Conservation (phyloP, 2,329 filamentous ascomycete genomes). For the Aspergillus unguis region DNA sequence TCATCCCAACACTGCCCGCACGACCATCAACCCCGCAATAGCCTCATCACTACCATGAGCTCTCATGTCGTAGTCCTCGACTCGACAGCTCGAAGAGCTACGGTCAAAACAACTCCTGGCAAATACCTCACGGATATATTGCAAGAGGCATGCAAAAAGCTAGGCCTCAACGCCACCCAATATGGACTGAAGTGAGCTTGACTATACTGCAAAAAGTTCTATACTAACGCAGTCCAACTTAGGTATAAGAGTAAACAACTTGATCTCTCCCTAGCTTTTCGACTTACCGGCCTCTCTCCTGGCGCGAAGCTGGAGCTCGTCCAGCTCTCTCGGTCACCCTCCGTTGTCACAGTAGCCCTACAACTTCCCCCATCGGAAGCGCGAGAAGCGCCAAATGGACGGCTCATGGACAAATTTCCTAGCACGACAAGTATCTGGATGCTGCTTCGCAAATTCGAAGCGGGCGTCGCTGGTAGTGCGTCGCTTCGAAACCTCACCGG, state of each 20-base stretch:
- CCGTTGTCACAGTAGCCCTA: constrained; percentile 82
- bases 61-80: constrained; percentile 87
- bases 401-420: constrained; percentile 79
- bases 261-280: constrained; percentile 79
- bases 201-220: not conserved
- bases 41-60: constrained; percentile 58
- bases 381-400: constrained; percentile 58
- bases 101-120: constrained; percentile 76
- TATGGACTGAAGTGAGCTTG: constrained; percentile 73
- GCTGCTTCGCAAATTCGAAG: constrained; percentile 85
- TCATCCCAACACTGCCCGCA: too few relatives aligned
- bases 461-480: constrained; percentile 60
- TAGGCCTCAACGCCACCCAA: constrained; percentile 67
- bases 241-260: constrained; percentile 81
- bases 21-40: constrained; percentile 20
- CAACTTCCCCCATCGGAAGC: constrained; percentile 74
- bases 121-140: constrained; percentile 83
- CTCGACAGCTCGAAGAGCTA: constrained; percentile 70
- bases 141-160: constrained; percentile 80
- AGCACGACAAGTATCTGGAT: constrained; percentile 88
- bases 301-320: constrained; percentile 93
- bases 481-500: constrained; percentile 76
- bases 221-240: constrained; percentile 12
- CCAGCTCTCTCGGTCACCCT: constrained; percentile 77
- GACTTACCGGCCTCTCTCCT: constrained; percentile 74